Evolutionary conservation across 129 eudicot genomes (phyloP), one percentile per base, ranked within the genome.

Genomic region (Erigeron canadensis): DNA sequence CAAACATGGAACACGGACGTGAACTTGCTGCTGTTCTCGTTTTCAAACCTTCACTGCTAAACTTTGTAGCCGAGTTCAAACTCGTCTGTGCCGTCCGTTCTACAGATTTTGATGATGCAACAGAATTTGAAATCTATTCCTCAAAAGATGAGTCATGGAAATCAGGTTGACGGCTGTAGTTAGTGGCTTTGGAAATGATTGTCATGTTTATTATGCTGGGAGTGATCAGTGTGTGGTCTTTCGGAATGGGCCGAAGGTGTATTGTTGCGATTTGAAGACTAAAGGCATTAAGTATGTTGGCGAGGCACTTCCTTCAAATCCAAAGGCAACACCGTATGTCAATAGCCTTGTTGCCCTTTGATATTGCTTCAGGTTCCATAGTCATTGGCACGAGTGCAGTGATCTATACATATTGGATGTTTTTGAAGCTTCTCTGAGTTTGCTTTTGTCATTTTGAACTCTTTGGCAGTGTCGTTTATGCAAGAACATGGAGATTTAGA

Each of bases 1-100:
- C 92, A 45, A 80, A 51, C 75, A 72, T 70, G 50, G 72, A 81
- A 70, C 96, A 89, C 47, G 96, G 96, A 38, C 37, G 43, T 19
- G 81, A 84, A 19, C 81, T 92, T 37, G 81, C 82, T 7, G 53
- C 81, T 28, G 88, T 82, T 38, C 85, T 89, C 19, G n/a, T 78
- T 69, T 89, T 82, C 67, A 81, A 86, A 59, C 96, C 92, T 1
- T 89, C 89, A 8, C 59, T 79, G 8, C 82, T 86, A 1, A 82
- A 82, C 81, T 89, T 80, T 73, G 89, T 72, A 60, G 87, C 82
- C 0, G 89, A 84, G 15, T 89, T 74, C 71, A 86, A 70, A 57
- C 68, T 89, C 5, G 34, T 89, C 7, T 84, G 89, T 77, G 89
- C 88, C 17, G 77, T 89, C 73, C 82, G 78, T 17, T 86, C 96